Evolutionary conservation across 768 basidiomycete genomes (phyloP).

Genomic region (Tulasnella sp.): DNA sequence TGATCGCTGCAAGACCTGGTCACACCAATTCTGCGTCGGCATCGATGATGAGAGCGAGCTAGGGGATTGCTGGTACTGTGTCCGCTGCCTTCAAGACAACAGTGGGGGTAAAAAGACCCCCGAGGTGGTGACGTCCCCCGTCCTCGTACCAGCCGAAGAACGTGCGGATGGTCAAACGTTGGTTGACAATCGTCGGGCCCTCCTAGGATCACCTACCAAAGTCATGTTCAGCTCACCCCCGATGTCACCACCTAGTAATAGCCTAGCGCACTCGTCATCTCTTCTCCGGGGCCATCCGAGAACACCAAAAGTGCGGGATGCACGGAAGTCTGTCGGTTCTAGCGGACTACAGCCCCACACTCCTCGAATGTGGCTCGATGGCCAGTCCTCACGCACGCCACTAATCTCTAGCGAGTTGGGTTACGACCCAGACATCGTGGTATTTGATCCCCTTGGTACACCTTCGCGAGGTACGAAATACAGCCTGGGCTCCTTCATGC

Average conservation of each 20-base stretch:
- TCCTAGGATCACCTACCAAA: background rate
- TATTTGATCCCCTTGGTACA: slow-evolving; percentile 1
- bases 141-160: background rate
- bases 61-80: slow-evolving; percentile 70
- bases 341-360: background rate
- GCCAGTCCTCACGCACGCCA: background rate
- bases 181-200: background rate
- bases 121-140: background rate
- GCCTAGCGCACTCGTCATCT: background rate
- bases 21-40: slow-evolving; percentile 71
- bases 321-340: background rate
- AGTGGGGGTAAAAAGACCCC: background rate
- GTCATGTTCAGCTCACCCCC: background rate
- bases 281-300: background rate
- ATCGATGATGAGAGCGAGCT: slow-evolving; percentile 52
- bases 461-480: slow-evolving; percentile 13
- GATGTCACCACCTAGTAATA: background rate
- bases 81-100: slow-evolving; percentile 32
- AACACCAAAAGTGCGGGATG: background rate
- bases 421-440: background rate
- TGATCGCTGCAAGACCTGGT: slow-evolving; percentile 71
- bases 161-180: background rate
- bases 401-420: background rate
- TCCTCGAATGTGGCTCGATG: background rate
- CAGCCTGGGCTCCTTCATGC: background rate